Base-by-base conservation (phyloP, 768 basidiomycete species). In the Leccinum arenicola region DNA sequence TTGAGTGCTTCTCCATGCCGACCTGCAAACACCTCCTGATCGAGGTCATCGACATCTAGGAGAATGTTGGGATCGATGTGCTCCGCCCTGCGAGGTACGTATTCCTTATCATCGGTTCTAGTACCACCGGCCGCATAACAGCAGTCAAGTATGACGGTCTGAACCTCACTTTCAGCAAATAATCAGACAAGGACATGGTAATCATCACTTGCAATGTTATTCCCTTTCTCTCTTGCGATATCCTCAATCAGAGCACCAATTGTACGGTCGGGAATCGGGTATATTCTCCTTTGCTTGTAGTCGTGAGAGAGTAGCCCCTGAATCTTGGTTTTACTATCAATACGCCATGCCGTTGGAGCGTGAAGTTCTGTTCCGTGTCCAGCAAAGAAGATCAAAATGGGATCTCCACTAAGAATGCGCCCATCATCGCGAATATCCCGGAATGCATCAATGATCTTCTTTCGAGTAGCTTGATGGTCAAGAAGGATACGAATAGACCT, bases 91-190 rank as follows among this genome's bases (percentile, higher is more conserved):
- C 67, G 67, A 52, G 59, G 45, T 6, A 35, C 10, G 25, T 55
- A 61, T 50, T 19, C 54, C 15, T 21, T 35, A 38, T 25, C 25
- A 6, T 35, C 35, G 17, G 8, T n/a, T 14, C 78, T 71, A 12
- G 69, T 74, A 11, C 75, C 67, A 0, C 77, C 76, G 1, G 68
- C 76, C 4, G 80, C 77, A 63, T 72, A 69, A 61, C 80, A 82
- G 47, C 80, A 80, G 55, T 81, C 80, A 6, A 82, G 67, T 47
- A 82, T 76, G 19, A 81, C 64, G 6, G 76, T 78, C 80, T 81
- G 54, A 17, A 23, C 15, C 25, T 4, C 33, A 40, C 50, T 9
- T 55, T 58, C 31, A 55, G 43, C 0, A 31, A 17, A 48, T 1
- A 23, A 33, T 12, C 21, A n/a, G 29, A 53, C 1, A 1, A 14